Percentiles rank a stretch among this genome's conserved stretches.
Conservation (phyloP, 345 rosid genomes). For the Populus simonii region DNA sequence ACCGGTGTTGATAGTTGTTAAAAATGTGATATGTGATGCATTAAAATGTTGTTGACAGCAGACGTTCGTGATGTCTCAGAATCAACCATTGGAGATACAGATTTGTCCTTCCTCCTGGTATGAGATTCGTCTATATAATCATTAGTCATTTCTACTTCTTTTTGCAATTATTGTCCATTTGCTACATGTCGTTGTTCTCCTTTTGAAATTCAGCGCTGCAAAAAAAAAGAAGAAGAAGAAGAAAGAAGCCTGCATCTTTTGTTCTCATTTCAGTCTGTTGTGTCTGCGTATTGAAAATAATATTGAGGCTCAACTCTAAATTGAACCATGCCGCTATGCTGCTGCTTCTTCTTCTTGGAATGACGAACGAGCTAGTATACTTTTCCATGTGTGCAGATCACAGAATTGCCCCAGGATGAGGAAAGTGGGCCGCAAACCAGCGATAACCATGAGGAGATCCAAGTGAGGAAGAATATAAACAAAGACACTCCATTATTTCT, state of each 20-base stretch:
- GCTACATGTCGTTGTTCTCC: too few species aligned
- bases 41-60: constrained; percentile 33
- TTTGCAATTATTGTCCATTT: neutral
- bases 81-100: constrained; percentile 38
- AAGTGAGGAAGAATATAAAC: constrained; percentile 34
- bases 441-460: constrained; percentile 39
- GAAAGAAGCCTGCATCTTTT: too few species aligned
- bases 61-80: constrained; percentile 27
- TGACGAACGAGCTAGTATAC: constrained; percentile 13
- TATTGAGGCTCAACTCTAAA: too few species aligned
- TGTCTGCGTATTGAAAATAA: too few species aligned
- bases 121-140: constrained; percentile 1
- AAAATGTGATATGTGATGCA: neutral
- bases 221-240: too few species aligned
- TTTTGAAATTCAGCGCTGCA: too few species aligned
- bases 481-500: neutral
- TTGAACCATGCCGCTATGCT: neutral
- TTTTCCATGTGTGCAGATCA: constrained; percentile 38
- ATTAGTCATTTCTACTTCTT: neutral
- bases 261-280: too few species aligned
- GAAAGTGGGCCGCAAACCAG: constrained; percentile 22
- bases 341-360: neutral
- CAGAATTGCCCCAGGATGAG: constrained; percentile 53
- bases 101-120: constrained; percentile 57
- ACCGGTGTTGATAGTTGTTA: neutral